Percentiles rank a stretch among this genome's conserved stretches.
Evolutionary conservation across 1,284 basidiomycete species (phyloP).

Genomic region (Xerocomus nothofagi): DNA sequence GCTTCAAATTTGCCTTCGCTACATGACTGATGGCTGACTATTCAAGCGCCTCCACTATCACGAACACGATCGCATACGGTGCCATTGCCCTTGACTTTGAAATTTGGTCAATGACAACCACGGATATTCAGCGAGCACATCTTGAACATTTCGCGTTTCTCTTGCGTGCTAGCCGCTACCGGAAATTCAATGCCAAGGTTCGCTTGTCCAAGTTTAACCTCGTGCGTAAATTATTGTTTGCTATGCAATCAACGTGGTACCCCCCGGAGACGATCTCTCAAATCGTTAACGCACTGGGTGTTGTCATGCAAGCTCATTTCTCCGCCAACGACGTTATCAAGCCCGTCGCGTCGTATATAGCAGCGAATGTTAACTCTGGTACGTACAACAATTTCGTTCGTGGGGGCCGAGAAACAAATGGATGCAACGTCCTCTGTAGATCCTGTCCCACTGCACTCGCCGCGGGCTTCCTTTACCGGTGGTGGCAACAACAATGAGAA

Average conservation of each 20-base stretch:
- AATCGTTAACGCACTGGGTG: conserved; percentile 60
- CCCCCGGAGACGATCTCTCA: conserved; percentile 51
- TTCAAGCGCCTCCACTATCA: conserved; percentile 72
- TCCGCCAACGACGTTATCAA: conserved; percentile 76
- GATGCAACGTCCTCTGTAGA: conserved; percentile 10
- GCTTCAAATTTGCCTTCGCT: conserved; percentile 4
- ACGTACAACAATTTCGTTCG: conserved; percentile 18
- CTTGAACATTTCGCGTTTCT: conserved; percentile 81
- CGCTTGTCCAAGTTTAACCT: conserved; percentile 70
- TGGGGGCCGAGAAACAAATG: neutral
- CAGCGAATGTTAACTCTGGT: conserved; percentile 80
- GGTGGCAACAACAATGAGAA: conserved; percentile 39
- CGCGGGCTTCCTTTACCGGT: conserved; percentile 43
- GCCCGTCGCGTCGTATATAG: conserved; percentile 82
- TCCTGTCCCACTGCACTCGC: conserved; percentile 38
- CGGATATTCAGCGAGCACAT: conserved; percentile 74
- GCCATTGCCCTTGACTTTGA: conserved; percentile 88
- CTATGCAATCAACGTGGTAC: conserved; percentile 78
- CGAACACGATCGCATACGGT: conserved; percentile 81
- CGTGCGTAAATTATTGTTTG: conserved; percentile 78
- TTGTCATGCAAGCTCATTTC: conserved; percentile 61
- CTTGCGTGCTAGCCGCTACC: conserved; percentile 68
- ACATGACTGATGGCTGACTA: conserved; percentile 5
- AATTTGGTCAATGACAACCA: conserved; percentile 76
- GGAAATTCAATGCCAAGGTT: conserved; percentile 71